Base-by-base conservation (phyloP, 2,329 filamentous ascomycete species). In the Gremmenia infestans region DNA sequence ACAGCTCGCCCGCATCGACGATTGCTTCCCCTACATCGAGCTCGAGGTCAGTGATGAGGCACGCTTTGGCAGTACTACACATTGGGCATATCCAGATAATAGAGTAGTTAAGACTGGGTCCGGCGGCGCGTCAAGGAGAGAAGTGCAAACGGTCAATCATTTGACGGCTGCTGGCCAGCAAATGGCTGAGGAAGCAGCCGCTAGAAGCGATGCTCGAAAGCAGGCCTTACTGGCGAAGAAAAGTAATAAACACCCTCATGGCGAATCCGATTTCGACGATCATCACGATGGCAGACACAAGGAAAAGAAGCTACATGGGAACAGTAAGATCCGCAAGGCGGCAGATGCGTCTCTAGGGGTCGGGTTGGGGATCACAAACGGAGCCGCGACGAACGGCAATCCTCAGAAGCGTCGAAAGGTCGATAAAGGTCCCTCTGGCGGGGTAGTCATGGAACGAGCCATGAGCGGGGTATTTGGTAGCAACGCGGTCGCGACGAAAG, bases 11-110 rank as follows among this genome's bases (percentile, higher is more conserved):
- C 89, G 95, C 52, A 85, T 97, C 68, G 89, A 96, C 69, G 87
- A 89, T 64, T 87, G 95, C 35, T 96, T 89, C 80, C 87, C 91
- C 19, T 86, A 92, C 72, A 83, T 97, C 55, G 88, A 95, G 61
- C 78, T 81, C 57, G 94, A 99, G 72, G 90, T 99, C 68, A 96
- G 90, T 72, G 91, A 97, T 59, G 91, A 97, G 73, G 91, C 94
- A 53, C 90, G 95, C 72, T 87, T 91, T 75, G 94, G 95, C 51
- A 97, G 91, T 73, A 81, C 85, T 57, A 89, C 85, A 52, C 94
- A 99, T 72, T 99, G 94, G 94, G 94, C 93, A 49, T 97, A 97
- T 71, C 88, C 89, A 19, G 89, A 93, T 65, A 91, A 90, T 68
- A 87, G 93, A 62, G 81, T 84, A 36, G 76, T 76, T 36, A 81